phyloP scores from a whole-genome alignment of 2,329 filamentous ascomycete genomes.

The Ophiostoma ulmi region DNA sequence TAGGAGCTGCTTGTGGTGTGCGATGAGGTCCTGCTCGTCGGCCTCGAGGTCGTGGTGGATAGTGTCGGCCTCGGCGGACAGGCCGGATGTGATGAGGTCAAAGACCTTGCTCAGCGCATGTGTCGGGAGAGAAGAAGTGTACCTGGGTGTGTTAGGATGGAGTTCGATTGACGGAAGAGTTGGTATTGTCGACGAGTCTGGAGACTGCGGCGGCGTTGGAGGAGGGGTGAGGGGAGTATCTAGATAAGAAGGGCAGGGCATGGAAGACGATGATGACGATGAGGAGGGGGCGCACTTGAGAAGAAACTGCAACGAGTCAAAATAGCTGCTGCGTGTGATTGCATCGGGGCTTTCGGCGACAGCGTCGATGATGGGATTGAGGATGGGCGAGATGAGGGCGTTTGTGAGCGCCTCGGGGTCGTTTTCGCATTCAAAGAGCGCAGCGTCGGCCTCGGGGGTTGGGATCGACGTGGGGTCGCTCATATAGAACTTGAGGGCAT shows the following conservation, averaged over 20 bases:
- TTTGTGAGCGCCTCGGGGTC: slow-evolving; percentile 79
- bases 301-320: slow-evolving; percentile 92
- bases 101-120: slow-evolving; percentile 88
- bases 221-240: slow-evolving; percentile 2
- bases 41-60: slow-evolving; percentile 81
- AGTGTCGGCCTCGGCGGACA: slow-evolving; percentile 78
- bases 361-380: slow-evolving; percentile 89
- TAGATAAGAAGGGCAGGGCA: slow-evolving; percentile 16
- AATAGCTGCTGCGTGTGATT: slow-evolving; percentile 68
- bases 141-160: slow-evolving; percentile 54
- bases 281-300: slow-evolving; percentile 71
- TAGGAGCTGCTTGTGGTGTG: slow-evolving; percentile 83
- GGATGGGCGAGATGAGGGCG: slow-evolving; percentile 71
- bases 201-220: background rate
- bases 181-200: background rate
- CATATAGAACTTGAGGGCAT: slow-evolving; percentile 94
- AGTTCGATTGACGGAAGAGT: background rate
- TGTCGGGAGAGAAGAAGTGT: slow-evolving; percentile 70
- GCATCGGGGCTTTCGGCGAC: slow-evolving; percentile 89
- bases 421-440: slow-evolving; percentile 85
- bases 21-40: slow-evolving; percentile 82
- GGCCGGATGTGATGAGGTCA: slow-evolving; percentile 79
- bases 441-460: slow-evolving; percentile 77
- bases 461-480: slow-evolving; percentile 80
- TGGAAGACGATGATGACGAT: slow-evolving; percentile 23